Evolutionary conservation across 768 basidiomycete genomes (phyloP).

Genomic region (Mycena chlorophos): DNA sequence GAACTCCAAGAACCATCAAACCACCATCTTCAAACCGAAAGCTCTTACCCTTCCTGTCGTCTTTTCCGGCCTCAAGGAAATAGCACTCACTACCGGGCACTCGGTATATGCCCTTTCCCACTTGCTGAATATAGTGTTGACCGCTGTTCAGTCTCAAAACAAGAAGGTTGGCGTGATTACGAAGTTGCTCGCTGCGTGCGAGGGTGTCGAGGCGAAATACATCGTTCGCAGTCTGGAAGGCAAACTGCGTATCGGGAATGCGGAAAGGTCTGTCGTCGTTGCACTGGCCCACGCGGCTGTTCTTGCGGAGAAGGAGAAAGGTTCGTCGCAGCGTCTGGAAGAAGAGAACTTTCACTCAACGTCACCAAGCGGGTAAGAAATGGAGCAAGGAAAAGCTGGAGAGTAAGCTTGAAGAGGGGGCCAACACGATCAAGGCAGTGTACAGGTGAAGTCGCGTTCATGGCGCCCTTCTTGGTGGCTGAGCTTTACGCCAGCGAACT

Average conservation of each 20-base stretch:
- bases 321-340: constrained; percentile 32
- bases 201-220: constrained; percentile 92
- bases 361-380: constrained; percentile 62
- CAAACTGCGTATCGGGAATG: constrained; percentile 95
- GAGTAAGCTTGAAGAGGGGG: constrained; percentile 70
- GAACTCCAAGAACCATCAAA: constrained; percentile 93
- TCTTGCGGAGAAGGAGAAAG: constrained; percentile 70
- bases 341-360: constrained; percentile 4
- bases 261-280: constrained; percentile 92
- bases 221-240: constrained; percentile 95
- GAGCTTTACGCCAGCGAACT: constrained; percentile 64
- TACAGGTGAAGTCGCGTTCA: constrained; percentile 70
- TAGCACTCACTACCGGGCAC: constrained; percentile 82
- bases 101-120: constrained; percentile 49
- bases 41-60: constrained; percentile 85
- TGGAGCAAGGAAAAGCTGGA: constrained; percentile 74
- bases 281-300: constrained; percentile 92
- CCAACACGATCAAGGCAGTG: constrained; percentile 80
- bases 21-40: constrained; percentile 92
- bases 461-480: constrained; percentile 4
- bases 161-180: constrained; percentile 96
- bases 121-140: constrained; percentile 4
- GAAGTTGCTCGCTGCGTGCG: constrained; percentile 88
- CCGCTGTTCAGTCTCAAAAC: constrained; percentile 70
- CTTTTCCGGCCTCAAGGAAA: constrained; percentile 87